Evolutionary conservation across 1,139 yeast species (phyloP).

Genomic region (Hansenula anomala): DNA sequence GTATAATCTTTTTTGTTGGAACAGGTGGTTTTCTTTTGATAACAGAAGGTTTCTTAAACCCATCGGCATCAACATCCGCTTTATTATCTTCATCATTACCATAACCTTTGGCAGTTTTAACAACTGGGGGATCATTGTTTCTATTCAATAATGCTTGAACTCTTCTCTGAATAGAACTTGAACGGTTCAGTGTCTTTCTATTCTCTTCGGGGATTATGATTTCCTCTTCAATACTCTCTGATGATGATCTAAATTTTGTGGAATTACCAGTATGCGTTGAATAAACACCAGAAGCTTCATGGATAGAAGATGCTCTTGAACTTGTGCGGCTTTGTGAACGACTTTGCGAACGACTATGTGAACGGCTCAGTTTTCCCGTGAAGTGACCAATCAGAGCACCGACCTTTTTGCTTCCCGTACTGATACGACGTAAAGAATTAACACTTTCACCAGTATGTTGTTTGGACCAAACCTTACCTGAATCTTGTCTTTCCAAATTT

Average conservation of each 20-base stretch:
- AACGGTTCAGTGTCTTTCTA: slow-evolving; percentile 16
- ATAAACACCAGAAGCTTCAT: slow-evolving; percentile 17
- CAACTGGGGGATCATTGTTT: slow-evolving; percentile 40
- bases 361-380: slow-evolving; percentile 21
- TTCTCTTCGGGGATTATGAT: slow-evolving; percentile 3
- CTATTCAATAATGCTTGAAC: slow-evolving; percentile 55
- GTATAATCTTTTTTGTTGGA: slow-evolving; percentile 5
- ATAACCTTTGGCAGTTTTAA: slow-evolving; percentile 69
- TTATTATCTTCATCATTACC: slow-evolving; percentile 36
- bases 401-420: slow-evolving; percentile 20
- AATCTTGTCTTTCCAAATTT: slow-evolving; percentile 37
- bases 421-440: slow-evolving; percentile 27
- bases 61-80: slow-evolving; percentile 15
- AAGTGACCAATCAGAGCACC: slow-evolving; percentile 16
- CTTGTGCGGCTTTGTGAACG: slow-evolving; percentile 20
- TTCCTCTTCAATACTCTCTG: slow-evolving; percentile 22
- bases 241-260: slow-evolving; percentile 15
- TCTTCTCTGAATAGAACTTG: slow-evolving; percentile 58
- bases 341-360: slow-evolving; percentile 2
- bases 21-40: slow-evolving; percentile 11
- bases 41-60: slow-evolving; percentile 21
- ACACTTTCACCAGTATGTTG: slow-evolving; percentile 78
- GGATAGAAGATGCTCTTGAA: slow-evolving; percentile 23
- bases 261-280: slow-evolving; percentile 9
- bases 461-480: slow-evolving; percentile 40